Conservation (phyloP, 768 basidiomycete genomes). For the Punctularia strigosozonata region DNA sequence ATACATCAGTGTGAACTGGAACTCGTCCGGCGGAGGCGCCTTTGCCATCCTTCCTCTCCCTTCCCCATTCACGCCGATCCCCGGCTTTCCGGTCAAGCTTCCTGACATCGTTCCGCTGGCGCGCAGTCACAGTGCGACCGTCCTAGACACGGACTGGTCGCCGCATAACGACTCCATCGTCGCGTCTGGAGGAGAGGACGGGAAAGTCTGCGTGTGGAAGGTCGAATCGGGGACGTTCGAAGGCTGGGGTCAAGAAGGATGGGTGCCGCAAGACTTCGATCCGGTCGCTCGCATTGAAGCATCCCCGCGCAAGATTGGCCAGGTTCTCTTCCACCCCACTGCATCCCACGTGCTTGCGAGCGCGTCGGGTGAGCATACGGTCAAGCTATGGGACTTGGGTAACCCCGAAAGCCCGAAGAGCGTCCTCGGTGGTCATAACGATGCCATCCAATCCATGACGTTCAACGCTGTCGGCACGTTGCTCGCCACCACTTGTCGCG, state of each 20-base stretch:
- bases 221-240: slow-evolving; percentile 59
- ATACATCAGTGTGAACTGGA: slow-evolving; percentile 94
- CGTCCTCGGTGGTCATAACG: slow-evolving; percentile 64
- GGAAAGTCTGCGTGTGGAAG: slow-evolving; percentile 88
- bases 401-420: slow-evolving; percentile 51
- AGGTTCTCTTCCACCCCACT: slow-evolving; percentile 89
- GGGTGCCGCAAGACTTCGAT: slow-evolving; percentile 75
- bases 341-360: slow-evolving; percentile 79
- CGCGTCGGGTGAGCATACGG: slow-evolving; percentile 72
- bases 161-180: slow-evolving; percentile 88
- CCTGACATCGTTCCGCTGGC: slow-evolving; percentile 91
- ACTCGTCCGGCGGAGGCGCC: slow-evolving; percentile 83
- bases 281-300: slow-evolving; percentile 75
- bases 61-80: slow-evolving; percentile 46
- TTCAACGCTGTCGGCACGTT: slow-evolving; percentile 76
- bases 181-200: slow-evolving; percentile 90
- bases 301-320: slow-evolving; percentile 83
- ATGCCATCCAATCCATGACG: slow-evolving; percentile 76
- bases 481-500: slow-evolving; percentile 83
- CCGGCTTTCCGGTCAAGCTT: slow-evolving; percentile 60
- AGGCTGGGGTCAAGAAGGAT: slow-evolving; percentile 75
- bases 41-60: slow-evolving; percentile 90
- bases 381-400: slow-evolving; percentile 88
- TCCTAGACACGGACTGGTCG: slow-evolving; percentile 94
- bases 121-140: slow-evolving; percentile 71